A percentile compares a stretch with the other conserved stretches of the same genome.
These are phyloP conservation scores for Trichocladium antarcticum DNA, from an alignment of 495 filamentous ascomycete species.

Conservation along the genomic window DNA sequence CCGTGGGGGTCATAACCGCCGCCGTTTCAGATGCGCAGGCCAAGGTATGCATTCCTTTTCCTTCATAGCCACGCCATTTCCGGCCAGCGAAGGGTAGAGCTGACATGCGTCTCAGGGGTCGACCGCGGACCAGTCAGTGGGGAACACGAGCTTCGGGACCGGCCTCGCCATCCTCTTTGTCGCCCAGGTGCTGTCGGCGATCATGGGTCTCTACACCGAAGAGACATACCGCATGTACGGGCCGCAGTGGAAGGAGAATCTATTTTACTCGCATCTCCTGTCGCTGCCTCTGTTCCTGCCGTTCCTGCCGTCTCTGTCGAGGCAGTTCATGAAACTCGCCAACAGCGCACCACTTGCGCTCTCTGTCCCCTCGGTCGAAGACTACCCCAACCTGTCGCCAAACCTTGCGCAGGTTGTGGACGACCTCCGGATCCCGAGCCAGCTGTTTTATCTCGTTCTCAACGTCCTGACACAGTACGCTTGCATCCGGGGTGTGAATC, in stretches of 20 bases:
- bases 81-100: neutral
- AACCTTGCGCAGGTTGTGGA: constrained; percentile 26
- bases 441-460: constrained; percentile 57
- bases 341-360: constrained; percentile 38
- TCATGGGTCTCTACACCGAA: constrained; percentile 92
- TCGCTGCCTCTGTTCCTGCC: constrained; percentile 58
- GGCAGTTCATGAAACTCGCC: constrained; percentile 42
- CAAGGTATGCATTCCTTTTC: constrained; percentile 49
- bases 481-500: constrained; percentile 90
- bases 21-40: constrained; percentile 79
- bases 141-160: constrained; percentile 43
- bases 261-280: constrained; percentile 84
- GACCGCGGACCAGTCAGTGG: constrained; percentile 20
- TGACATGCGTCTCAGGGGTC: constrained; percentile 20
- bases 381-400: constrained; percentile 19
- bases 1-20: constrained; percentile 70
- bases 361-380: constrained; percentile 22
- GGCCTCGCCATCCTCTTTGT: constrained; percentile 77
- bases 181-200: constrained; percentile 80
- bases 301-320: constrained; percentile 40
- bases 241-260: constrained; percentile 86
- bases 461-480: constrained; percentile 89
- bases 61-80: no score
- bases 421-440: constrained; percentile 48
- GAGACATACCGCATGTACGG: constrained; percentile 76